Conservation (phyloP, 371 early-diverging fungal genomes). For the Chytridiales sp. region DNA sequence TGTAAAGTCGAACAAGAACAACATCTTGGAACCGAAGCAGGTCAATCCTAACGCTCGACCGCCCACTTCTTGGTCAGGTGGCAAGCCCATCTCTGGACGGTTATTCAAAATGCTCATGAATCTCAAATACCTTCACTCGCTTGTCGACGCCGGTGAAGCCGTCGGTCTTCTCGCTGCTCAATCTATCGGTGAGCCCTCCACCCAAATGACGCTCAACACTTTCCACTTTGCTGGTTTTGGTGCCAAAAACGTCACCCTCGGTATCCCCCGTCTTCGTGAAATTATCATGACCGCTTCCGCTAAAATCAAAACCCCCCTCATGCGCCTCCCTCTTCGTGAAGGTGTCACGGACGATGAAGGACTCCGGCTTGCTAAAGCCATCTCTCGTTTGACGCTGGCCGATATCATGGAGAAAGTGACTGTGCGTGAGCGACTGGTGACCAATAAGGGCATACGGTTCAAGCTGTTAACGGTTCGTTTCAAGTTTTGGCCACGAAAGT, state of each 20-base stretch:
- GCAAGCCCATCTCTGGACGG: conserved; percentile 18
- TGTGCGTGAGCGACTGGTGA: conserved; percentile 41
- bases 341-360: conserved; percentile 50
- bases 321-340: conserved; percentile 79
- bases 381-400: conserved; percentile 67
- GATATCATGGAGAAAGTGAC: conserved; percentile 80
- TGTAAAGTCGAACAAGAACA: conserved; percentile 64
- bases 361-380: conserved; percentile 30
- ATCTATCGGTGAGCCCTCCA: conserved; percentile 99
- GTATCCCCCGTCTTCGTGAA: conserved; percentile 99
- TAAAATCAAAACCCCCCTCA: conserved; percentile 92
- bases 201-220: conserved; percentile 99
- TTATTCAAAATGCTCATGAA: conserved; percentile 87
- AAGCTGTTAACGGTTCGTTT: conserved; percentile 74
- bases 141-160: conserved; percentile 97
- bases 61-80: conserved; percentile 33
- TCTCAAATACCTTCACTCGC: conserved; percentile 88
- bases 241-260: conserved; percentile 98
- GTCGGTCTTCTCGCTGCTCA: conserved; percentile 99
- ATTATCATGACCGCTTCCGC: conserved; percentile 99
- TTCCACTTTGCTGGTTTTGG: conserved; percentile 99
- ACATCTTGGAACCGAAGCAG: conserved; percentile 45
- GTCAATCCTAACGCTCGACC: background rate
- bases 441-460: conserved; percentile 26
- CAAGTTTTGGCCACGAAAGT: conserved; percentile 76